A percentile compares a stretch with the other conserved stretches of the same genome.
Evolutionary conservation across 371 early-diverging fungal genomes (phyloP).

Genomic region (Globomyces sp.): DNA sequence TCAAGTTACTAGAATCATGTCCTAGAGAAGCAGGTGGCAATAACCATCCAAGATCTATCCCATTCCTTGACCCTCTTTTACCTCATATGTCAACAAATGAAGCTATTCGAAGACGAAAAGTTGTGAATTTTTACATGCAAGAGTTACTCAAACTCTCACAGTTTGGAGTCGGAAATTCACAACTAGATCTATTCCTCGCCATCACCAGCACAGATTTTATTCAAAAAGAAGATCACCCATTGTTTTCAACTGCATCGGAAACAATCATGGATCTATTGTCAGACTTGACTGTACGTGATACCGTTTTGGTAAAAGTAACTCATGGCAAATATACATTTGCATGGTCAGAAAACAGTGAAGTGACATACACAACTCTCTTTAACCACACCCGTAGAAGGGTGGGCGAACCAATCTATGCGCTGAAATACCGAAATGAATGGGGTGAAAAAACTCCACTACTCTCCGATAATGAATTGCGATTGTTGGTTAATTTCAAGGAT

Average conservation of each 20-base stretch:
- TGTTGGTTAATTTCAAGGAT: conserved; percentile 5
- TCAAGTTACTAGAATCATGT: conserved; percentile 68
- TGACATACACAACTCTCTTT: background rate
- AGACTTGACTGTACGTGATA: conserved; percentile 25
- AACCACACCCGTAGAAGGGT: background rate
- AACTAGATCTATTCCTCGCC: conserved; percentile 64
- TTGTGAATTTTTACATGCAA: conserved; percentile 68
- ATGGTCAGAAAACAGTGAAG: background rate
- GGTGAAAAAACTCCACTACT: conserved; percentile 10
- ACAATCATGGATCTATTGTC: conserved; percentile 39
- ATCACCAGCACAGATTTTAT: conserved; percentile 68
- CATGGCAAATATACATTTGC: conserved; percentile 1
- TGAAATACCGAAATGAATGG: conserved; percentile 7
- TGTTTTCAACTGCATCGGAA: conserved; percentile 21
- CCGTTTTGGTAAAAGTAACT: background rate
- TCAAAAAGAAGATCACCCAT: conserved; percentile 27
- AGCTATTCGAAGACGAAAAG: conserved; percentile 52
- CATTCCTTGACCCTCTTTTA: conserved; percentile 67
- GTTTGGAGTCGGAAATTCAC: conserved; percentile 54
- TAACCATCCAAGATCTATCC: conserved; percentile 64
- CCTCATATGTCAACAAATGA: conserved; percentile 41
- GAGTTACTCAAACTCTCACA: conserved; percentile 61
- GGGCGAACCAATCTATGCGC: background rate
- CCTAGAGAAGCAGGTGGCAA: conserved; percentile 71
- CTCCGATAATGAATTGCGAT: conserved; percentile 11